Conservation (phyloP, 306 rosid genomes). For the Sphenostylis stenocarpa region DNA sequence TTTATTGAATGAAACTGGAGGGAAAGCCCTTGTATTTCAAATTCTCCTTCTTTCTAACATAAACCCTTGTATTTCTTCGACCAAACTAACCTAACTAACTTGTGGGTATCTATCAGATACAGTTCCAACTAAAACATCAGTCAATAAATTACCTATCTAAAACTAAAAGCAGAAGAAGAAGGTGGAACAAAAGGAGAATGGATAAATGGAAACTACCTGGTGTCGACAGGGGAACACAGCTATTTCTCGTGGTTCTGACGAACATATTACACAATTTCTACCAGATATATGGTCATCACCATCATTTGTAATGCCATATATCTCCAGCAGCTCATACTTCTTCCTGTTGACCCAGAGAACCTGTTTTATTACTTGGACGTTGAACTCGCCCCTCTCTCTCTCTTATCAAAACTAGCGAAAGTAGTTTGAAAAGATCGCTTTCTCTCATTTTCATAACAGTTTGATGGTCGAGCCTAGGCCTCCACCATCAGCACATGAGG, state of each 20-base stretch:
- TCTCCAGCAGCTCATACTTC: not conserved
- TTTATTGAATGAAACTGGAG: too few relatives aligned
- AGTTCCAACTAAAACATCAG: not conserved
- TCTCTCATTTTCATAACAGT: not conserved
- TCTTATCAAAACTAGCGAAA: not conserved
- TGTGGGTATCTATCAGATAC: too few relatives aligned
- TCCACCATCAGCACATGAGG: constrained; percentile 7
- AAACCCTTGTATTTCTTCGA: too few relatives aligned
- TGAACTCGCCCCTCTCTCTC: not conserved
- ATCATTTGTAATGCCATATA: not conserved
- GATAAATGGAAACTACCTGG: not conserved
- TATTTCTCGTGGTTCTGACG: not conserved
- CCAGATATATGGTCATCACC: not conserved
- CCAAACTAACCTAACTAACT: too few relatives aligned
- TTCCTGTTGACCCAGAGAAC: not conserved
- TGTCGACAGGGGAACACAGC: not conserved
- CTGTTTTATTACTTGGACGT: not conserved
- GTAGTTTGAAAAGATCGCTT: not conserved
- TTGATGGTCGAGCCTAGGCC: not conserved
- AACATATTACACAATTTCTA: not conserved
- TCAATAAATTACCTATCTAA: not conserved
- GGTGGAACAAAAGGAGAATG: not conserved
- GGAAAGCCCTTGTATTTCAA: too few relatives aligned
- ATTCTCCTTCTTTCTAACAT: too few relatives aligned
- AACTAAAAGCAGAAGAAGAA: not conserved